Conservation (phyloP, 2,329 filamentous ascomycete genomes). For the Neofusicoccum sp. region DNA sequence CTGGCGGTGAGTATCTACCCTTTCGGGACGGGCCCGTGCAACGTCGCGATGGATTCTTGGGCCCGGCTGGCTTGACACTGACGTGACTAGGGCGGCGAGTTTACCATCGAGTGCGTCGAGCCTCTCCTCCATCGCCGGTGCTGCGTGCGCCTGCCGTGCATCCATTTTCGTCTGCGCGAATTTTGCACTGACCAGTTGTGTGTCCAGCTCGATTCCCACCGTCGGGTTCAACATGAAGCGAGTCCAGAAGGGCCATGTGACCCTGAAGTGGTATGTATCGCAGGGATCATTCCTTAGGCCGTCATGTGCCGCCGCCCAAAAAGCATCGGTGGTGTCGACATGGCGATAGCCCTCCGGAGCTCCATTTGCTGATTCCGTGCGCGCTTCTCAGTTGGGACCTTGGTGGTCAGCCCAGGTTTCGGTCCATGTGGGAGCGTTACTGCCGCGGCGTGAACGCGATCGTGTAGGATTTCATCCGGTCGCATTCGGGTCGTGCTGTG, state of each 20-base stretch:
- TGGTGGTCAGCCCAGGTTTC: conserved; percentile 92
- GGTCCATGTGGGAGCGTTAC: conserved; percentile 99
- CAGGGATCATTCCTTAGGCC: conserved; percentile 23
- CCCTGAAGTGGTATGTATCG: conserved; percentile 76
- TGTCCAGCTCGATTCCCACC: conserved; percentile 84
- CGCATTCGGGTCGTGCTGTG: conserved; percentile 22
- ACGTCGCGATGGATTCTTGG: conserved; percentile 23
- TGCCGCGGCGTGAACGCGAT: conserved; percentile 97
- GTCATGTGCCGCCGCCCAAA: conserved; percentile 13
- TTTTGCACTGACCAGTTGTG: conserved; percentile 15
- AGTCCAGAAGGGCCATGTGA: conserved; percentile 96
- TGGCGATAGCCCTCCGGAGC: neutral
- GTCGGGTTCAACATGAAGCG: conserved; percentile 99
- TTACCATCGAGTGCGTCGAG: conserved; percentile 91
- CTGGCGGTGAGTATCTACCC: conserved; percentile 72
- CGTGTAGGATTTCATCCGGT: conserved; percentile 56
- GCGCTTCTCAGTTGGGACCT: conserved; percentile 73
- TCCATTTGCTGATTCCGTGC: conserved; percentile 17
- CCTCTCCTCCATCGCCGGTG: neutral
- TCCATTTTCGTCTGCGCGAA: conserved; percentile 1
- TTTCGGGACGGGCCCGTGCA: conserved; percentile 32
- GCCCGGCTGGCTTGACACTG: conserved; percentile 6
- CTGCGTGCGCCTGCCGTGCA: conserved; percentile 11
- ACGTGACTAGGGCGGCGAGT: conserved; percentile 79
- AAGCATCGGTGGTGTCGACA: conserved; percentile 1